Conservation (phyloP, 2,329 filamentous ascomycete genomes). For the Talaromyces verruculosus region DNA sequence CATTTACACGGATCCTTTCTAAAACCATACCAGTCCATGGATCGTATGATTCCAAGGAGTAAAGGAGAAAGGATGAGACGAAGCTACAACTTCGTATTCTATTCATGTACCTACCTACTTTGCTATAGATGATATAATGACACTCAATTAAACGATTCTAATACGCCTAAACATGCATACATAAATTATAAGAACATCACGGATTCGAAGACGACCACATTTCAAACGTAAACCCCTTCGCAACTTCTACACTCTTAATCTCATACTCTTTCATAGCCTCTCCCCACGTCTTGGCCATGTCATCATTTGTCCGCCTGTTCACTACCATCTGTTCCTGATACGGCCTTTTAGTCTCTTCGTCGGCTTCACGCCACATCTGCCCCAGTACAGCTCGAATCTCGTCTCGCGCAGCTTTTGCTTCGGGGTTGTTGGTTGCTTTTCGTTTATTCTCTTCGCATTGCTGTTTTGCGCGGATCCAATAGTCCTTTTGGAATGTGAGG, state of each 20-base stretch:
- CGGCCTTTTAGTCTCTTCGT: slow-evolving; percentile 68
- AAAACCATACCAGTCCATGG: too few species aligned
- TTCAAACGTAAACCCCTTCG: slow-evolving; percentile 44
- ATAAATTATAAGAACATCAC: background rate
- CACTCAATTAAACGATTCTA: background rate
- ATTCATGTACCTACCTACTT: slow-evolving; percentile 4
- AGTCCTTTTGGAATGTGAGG: slow-evolving; percentile 79
- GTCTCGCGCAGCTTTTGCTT: slow-evolving; percentile 65
- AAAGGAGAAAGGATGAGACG: background rate
- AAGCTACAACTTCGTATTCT: background rate
- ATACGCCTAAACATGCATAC: background rate
- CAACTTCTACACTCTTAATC: slow-evolving; percentile 38
- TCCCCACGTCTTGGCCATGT: slow-evolving; percentile 70
- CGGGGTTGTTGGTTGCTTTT: slow-evolving; percentile 62
- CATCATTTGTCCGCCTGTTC: slow-evolving; percentile 68
- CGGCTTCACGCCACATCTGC: slow-evolving; percentile 83
- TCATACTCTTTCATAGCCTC: slow-evolving; percentile 58
- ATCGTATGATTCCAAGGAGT: too few species aligned
- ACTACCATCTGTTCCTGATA: slow-evolving; percentile 72
- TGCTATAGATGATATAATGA: background rate
- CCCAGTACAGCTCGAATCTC: slow-evolving; percentile 84
- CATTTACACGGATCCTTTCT: too few species aligned
- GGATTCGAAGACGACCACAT: slow-evolving; percentile 25
- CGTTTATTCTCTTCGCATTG: slow-evolving; percentile 70
- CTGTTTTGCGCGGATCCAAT: slow-evolving; percentile 61